phyloP scores from a whole-genome alignment of 129 eudicot species.

The Lactuca saligna region DNA sequence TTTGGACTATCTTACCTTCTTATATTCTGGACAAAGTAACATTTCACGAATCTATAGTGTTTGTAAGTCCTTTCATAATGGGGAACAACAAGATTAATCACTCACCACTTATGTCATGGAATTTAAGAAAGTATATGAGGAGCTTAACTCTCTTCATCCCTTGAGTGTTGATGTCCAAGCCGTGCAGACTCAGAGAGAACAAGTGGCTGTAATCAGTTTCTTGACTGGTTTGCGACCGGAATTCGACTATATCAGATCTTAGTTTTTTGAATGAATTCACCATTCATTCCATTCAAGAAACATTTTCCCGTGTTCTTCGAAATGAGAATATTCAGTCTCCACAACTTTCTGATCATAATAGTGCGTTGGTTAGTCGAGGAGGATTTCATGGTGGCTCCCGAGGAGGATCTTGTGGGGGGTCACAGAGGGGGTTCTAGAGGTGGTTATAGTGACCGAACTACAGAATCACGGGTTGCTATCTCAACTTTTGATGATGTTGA shows the following conservation, averaged over 20 bases:
- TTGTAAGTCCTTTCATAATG: background rate
- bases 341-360: background rate
- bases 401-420: background rate
- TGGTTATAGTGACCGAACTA: background rate
- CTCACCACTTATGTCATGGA: background rate
- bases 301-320: background rate
- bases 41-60: background rate
- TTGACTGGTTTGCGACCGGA: background rate
- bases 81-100: background rate
- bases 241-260: background rate
- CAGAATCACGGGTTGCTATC: too few relatives aligned
- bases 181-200: background rate
- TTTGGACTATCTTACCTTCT: too few relatives aligned
- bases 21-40: background rate
- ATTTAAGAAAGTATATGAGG: background rate
- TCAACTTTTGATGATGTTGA: too few relatives aligned
- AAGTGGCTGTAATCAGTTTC: background rate
- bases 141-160: background rate
- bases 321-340: background rate
- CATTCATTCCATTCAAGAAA: background rate
- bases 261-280: background rate
- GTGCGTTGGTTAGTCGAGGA: background rate
- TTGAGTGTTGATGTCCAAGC: background rate
- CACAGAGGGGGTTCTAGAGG: background rate
- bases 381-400: conserved; percentile 6